phyloP scores from a whole-genome alignment of 192 early-diverging fungal species.

The Podila epicladia region DNA sequence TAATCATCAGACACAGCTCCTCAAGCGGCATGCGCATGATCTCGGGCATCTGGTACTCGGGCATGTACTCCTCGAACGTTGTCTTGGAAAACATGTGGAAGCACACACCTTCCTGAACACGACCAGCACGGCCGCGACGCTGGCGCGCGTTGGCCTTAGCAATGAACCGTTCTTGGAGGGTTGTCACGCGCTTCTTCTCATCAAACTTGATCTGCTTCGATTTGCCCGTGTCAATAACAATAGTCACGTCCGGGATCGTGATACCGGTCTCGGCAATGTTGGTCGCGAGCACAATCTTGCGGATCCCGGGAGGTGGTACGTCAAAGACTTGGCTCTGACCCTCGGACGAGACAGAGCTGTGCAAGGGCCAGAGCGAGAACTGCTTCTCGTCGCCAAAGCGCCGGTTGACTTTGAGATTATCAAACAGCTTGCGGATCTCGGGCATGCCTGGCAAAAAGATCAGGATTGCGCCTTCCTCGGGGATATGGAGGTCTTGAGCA shows the following conservation, averaged over 20 bases:
- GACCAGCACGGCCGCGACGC: slow-evolving; percentile 86
- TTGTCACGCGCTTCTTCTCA: slow-evolving; percentile 65
- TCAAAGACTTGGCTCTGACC: slow-evolving; percentile 79
- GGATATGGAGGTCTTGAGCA: slow-evolving; percentile 45
- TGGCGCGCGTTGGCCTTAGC: slow-evolving; percentile 74
- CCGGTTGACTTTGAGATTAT: slow-evolving; percentile 57
- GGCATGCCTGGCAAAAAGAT: slow-evolving; percentile 81
- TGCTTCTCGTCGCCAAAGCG: slow-evolving; percentile 57
- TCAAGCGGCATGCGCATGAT: slow-evolving; percentile 85
- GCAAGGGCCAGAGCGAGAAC: slow-evolving; percentile 63
- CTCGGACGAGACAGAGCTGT: slow-evolving; percentile 72
- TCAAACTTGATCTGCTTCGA: slow-evolving; percentile 80
- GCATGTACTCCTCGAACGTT: slow-evolving; percentile 65
- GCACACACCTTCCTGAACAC: slow-evolving; percentile 79
- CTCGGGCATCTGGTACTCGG: slow-evolving; percentile 76
- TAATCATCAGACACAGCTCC: slow-evolving; percentile 81
- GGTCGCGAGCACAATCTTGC: slow-evolving; percentile 82
- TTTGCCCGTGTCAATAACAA: slow-evolving; percentile 81
- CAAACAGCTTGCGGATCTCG: slow-evolving; percentile 73
- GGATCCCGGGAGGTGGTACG: slow-evolving; percentile 49
- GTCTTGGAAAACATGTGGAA: slow-evolving; percentile 74
- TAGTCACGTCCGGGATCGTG: slow-evolving; percentile 83
- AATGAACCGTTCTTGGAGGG: slow-evolving; percentile 71
- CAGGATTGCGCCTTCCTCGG: slow-evolving; percentile 64
- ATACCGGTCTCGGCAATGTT: slow-evolving; percentile 89